Percentiles rank a stretch among this genome's conserved stretches.
These are phyloP conservation scores for Citrus inodora DNA, from an alignment of 345 rosid genomes.

Conservation along the genomic window DNA sequence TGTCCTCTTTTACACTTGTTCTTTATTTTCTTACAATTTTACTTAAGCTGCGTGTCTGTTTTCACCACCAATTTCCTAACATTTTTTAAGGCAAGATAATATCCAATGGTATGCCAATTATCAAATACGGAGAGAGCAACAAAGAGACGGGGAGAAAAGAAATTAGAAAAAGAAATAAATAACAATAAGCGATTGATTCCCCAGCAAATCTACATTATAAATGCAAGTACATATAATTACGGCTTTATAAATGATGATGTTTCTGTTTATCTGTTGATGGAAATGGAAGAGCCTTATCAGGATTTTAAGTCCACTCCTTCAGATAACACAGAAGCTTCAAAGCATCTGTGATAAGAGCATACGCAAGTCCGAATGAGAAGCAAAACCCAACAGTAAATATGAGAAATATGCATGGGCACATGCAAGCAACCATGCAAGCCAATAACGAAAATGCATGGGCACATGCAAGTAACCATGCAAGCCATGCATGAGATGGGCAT, in stretches of 20 bases:
- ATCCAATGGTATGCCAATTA: background rate
- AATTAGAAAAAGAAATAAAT: background rate
- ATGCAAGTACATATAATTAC: constrained; percentile 1
- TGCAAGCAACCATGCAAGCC: too few relatives aligned
- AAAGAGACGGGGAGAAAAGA: background rate
- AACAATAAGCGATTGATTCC: background rate
- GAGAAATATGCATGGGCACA: too few relatives aligned
- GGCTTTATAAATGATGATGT: background rate
- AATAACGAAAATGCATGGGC: too few relatives aligned
- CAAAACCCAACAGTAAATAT: too few relatives aligned
- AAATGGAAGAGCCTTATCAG: constrained; percentile 65
- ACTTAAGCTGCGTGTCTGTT: too few relatives aligned
- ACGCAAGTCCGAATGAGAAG: too few relatives aligned
- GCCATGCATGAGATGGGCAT: too few relatives aligned
- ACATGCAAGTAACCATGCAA: too few relatives aligned
- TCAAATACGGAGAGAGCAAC: background rate
- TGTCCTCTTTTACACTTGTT: too few relatives aligned
- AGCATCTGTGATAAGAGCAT: constrained; percentile 35
- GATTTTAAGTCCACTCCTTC: constrained; percentile 71
- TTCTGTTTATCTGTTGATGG: background rate
- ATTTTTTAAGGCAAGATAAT: background rate
- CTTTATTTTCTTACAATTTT: too few relatives aligned
- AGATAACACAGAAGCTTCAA: constrained; percentile 70
- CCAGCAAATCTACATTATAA: background rate
- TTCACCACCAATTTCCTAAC: too few relatives aligned